Percentiles rank a stretch among this genome's conserved stretches.
Conservation (phyloP, 2,329 filamentous ascomycete genomes). For the Fusarium subglutinans region DNA sequence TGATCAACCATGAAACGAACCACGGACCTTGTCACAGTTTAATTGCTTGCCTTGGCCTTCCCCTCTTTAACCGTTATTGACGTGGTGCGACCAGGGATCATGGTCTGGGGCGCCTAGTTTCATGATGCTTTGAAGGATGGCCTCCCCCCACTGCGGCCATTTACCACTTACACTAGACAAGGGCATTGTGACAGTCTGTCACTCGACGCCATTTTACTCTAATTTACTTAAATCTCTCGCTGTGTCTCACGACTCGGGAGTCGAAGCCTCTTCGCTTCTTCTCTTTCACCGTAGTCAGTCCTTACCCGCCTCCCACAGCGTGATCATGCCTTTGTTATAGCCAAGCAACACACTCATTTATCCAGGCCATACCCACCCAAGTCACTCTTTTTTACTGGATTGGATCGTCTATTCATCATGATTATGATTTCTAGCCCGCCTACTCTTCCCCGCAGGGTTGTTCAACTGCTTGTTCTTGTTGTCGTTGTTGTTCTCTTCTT, state of each 20-base stretch:
- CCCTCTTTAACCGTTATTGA: slow-evolving; percentile 33
- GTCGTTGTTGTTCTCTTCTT: slow-evolving; percentile 43
- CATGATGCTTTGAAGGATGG: slow-evolving; percentile 36
- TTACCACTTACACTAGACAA: slow-evolving; percentile 38
- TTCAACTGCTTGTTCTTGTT: slow-evolving; percentile 35
- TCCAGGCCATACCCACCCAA: slow-evolving; percentile 36
- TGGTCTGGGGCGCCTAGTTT: slow-evolving; percentile 34
- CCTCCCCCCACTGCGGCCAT: slow-evolving; percentile 31
- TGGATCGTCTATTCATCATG: slow-evolving; percentile 36
- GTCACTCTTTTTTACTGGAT: slow-evolving; percentile 38
- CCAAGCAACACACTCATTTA: slow-evolving; percentile 12
- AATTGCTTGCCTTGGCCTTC: slow-evolving; percentile 32
- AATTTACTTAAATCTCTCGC: slow-evolving; percentile 39
- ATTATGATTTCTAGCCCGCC: slow-evolving; percentile 39
- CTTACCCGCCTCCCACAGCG: slow-evolving; percentile 4
- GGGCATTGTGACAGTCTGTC: slow-evolving; percentile 24
- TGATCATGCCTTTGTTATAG: slow-evolving; percentile 38
- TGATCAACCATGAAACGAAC: slow-evolving; percentile 24
- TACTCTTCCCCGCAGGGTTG: slow-evolving; percentile 33
- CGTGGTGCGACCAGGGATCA: slow-evolving; percentile 21
- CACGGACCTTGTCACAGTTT: slow-evolving; percentile 25
- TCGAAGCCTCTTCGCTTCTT: neutral
- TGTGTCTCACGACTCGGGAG: slow-evolving; percentile 23
- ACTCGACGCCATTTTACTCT: neutral
- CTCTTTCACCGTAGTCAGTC: slow-evolving; percentile 1